Base-by-base conservation (phyloP, 2,329 filamentous ascomycete species). In the Malbranchea cinnamomea region DNA sequence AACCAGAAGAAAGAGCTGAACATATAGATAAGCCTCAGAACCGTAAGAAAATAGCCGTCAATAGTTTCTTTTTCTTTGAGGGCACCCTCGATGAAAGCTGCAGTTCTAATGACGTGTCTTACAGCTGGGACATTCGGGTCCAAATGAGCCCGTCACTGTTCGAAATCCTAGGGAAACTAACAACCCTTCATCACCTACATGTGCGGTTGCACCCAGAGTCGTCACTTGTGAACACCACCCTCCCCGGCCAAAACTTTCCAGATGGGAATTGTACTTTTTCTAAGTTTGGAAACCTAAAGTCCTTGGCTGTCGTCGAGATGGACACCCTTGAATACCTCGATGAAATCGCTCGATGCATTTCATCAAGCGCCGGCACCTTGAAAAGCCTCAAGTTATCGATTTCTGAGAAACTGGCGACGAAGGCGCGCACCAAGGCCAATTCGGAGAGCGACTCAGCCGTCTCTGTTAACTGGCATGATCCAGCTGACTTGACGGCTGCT, bases 71-170 rank as follows among this genome's bases (percentile, higher is more conserved):
- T 17, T 18, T 31, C 26, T 12, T 27, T n/a, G n/a, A n/a, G n/a
- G n/a, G n/a, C n/a, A n/a, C n/a, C n/a, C n/a, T n/a, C n/a, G n/a
- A n/a, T n/a, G n/a, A n/a, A n/a, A n/a, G n/a, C n/a, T n/a, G n/a
- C n/a, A n/a, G n/a, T n/a, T n/a, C n/a, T n/a, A n/a, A n/a, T n/a
- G n/a, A n/a, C n/a, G n/a, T n/a, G n/a, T n/a, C n/a, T n/a, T 23
- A 14, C 31, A 72, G 66, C 38, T 77, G 72, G 72, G 72, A 76
- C 44, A 67, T 75, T 31, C 63, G 69, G 5, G 65, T 77, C 32
- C 71, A 76, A 46, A 57, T 77, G 6, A 71, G 65, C 44, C 57
- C 67, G 4, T 62, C 61, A 1, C 62, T 76, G 4, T 75, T 71
- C 49, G 59, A 59, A 33, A 60, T 62, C 19, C 54, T 77, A 7